Percentiles rank a stretch among this genome's conserved stretches.
phyloP scores from a whole-genome alignment of 108 stramenopile species.

The Cyclotella baltica region DNA sequence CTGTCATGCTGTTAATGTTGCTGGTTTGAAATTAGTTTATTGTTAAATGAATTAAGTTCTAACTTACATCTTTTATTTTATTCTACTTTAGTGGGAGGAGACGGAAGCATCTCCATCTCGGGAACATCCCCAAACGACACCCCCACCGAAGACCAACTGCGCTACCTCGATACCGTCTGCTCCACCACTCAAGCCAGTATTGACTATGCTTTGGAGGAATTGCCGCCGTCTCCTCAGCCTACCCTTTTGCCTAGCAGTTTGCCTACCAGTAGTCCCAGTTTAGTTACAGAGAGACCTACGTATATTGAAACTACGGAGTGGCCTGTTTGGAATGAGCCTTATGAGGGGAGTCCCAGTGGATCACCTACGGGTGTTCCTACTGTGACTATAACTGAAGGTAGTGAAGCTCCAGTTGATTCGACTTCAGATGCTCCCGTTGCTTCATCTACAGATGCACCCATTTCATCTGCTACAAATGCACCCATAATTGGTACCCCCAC shows the following conservation, averaged over 20 bases:
- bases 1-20: neutral
- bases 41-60: neutral
- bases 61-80: neutral
- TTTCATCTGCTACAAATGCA: slow-evolving; percentile 1
- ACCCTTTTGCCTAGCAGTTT: neutral
- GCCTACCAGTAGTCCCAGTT: slow-evolving; percentile 9
- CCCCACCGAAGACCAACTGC: slow-evolving; percentile 22
- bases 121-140: slow-evolving; percentile 29
- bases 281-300: neutral
- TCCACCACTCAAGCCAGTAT: slow-evolving; percentile 41
- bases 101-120: slow-evolving; percentile 12
- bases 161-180: slow-evolving; percentile 38
- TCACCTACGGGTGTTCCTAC: neutral
- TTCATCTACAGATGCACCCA: neutral
- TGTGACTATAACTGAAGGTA: neutral
- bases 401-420: neutral
- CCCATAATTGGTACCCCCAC: neutral
- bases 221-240: neutral
- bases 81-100: neutral
- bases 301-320: too few relatives aligned
- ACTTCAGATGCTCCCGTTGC: neutral
- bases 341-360: too few relatives aligned
- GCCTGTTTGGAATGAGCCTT: too few relatives aligned
- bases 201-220: slow-evolving; percentile 37
- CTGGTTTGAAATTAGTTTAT: neutral